Base-by-base conservation (phyloP, 305 asterid species). In the Fraxinus xanthoxyloides region DNA sequence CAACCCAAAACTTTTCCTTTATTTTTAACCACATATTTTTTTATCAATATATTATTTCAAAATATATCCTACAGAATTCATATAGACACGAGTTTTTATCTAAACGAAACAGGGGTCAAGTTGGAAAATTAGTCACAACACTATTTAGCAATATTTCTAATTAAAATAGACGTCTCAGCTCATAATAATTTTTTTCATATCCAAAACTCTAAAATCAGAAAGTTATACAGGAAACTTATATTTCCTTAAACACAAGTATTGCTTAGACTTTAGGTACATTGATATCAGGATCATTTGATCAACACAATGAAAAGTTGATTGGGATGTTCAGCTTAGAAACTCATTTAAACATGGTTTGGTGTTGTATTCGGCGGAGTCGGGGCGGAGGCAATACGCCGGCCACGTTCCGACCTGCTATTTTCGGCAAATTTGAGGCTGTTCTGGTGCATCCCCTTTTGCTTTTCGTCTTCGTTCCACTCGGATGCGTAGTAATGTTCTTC, bases 401-500 rank as follows among this genome's bases (percentile, higher is more conserved):
- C 93, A 1, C 95, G 85, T 65, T 91, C 95, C 0, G 93, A 90
- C 0, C 80, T 70, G 81, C 92, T 70, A 5, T 90, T 90, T 65
- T 90, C 92, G 0, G 95, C 95, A 65, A 91, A 91, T 40, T 85
- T 90, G 3, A 91, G 78, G 65, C 90, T 86, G 31, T 82, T 85
- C 12, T 82, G 85, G 67, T 90, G 91, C 89, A 91, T 79, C 0
- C 88, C 90, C 34, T 79, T 86, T 59, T 67, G 26, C 85, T 86
- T 87, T 84, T 91, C 95, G 1, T 85, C 92, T 28, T 91, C 89
- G 0, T 19, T 72, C 36, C 87, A 91, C 81, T 91, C 92, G 0
- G 89, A 24, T 2, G 78, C 38, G 36, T 87, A 91, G 65, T 91
- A 91, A 36, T 90, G 77, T 61, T 88, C 93, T 56, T 88, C 95